Base-by-base conservation (phyloP, 2,329 filamentous ascomycete species). In the Lasiodiplodia sp. region DNA sequence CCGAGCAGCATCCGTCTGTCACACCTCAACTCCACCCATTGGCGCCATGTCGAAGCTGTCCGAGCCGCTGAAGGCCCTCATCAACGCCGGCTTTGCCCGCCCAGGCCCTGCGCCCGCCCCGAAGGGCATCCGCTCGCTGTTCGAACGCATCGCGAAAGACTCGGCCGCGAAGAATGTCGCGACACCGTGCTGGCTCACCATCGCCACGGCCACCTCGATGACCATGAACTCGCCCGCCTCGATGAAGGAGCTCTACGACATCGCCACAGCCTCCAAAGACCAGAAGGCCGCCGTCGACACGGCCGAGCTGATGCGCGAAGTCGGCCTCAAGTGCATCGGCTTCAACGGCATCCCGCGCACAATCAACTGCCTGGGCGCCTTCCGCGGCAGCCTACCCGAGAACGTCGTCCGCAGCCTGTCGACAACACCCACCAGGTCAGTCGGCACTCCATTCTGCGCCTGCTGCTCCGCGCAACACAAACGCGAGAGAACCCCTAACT, bases 151-250 rank as follows among this genome's bases (percentile, higher is more conserved):
- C 74, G 87, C 89, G 16, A 81, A 84, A 70, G 87, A 91, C 72
- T 91, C 91, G 0, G 78, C 81, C 28, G 79, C 83, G n/a, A 86
- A 87, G 71, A 86, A 88, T 72, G 85, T 93, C 67, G 90, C 89
- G 31, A 76, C 82, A 67, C 83, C 86, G 70, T 87, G 89, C 56
- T 93, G 90, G 90, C 78, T 93, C 18, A 86, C 88, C 18, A 80
- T 92, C 47, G 89, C 90, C 44, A 91, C 92, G 0, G 93, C 92
- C 38, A 90, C 92, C 21, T 93, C 92, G 1, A 92, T 95, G 82
- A 96, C 93, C 0, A 88, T 96, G 83, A 96, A 96, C 82, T 94
- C 92, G 1, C 92, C 92, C 28, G 90, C 92, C 68, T 91, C 92
- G 3, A 87, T 95, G 72, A 81, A 87, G 4, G 80, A 86, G 25